Evolutionary conservation across 2,329 filamentous ascomycete species (phyloP), one percentile per base, ranked within the genome.

Genomic region (Trichophaea hybrida): DNA sequence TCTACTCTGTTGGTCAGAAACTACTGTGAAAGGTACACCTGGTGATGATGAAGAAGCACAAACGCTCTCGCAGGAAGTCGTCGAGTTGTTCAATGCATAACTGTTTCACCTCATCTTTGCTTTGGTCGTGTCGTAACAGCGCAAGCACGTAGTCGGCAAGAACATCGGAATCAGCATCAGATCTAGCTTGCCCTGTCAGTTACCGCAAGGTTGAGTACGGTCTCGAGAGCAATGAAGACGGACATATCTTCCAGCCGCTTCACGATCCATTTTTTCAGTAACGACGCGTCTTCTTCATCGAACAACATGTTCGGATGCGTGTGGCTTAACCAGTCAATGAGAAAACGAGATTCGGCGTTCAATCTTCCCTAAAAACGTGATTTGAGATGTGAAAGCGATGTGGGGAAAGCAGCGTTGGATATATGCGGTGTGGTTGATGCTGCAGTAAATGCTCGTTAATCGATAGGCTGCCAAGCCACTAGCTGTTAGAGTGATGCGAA

Each of bases 121-220:
- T 76, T 62, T 83, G 84, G 65, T 88, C 84, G 62, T 85, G 82
- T 58, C 80, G 80, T 50, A 91, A 74, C 17, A 93, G 78, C 5
- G 85, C 86, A 62, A 90, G 77, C n/a, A 91, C 84, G 70, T 90
- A 93, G 68, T 93, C 87, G 51, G 86, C 86, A 2, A 93, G 81
- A 4, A 91, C 85, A 68, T 89, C 86, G 35, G 83, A 80, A 70
- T 93, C 87, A 55, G 85, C 86, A 68, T 90, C 86, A 33, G 85
- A 87, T 57, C 85, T 88, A 64, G 33, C 43, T 38, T 60, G 50
- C 61, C 58, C 17, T 58, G n/a, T 38, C 6, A n/a, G 44, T 57
- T 51, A 49, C n/a, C 35, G 13, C 37, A 51, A 43, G 5, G 5
- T 17, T 24, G 24, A 24, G 24, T 24, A 24, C 24, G 24, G 24